phyloP scores from a whole-genome alignment of 2,329 filamentous ascomycete genomes.

The Colletotrichum somersetense region DNA sequence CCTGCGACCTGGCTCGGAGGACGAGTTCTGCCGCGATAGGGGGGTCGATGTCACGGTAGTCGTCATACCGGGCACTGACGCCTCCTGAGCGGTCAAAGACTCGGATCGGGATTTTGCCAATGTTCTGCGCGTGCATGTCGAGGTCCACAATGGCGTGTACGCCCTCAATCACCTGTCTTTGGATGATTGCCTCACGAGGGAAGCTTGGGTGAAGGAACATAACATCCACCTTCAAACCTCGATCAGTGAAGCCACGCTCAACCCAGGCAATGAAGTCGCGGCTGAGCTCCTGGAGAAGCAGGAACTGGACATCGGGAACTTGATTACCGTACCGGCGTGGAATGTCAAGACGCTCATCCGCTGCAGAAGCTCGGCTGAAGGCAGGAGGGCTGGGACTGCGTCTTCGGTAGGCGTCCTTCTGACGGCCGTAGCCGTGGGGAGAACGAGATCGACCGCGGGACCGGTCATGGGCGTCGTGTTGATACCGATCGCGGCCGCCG shows the following conservation, averaged over 20 bases:
- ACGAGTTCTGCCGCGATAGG: conserved; percentile 85
- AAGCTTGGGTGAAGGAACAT: conserved; percentile 84
- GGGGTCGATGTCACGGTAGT: conserved; percentile 87
- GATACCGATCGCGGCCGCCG: conserved; percentile 61
- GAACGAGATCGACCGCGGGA: conserved; percentile 77
- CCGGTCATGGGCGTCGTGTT: conserved; percentile 54
- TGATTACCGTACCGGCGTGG: conserved; percentile 79
- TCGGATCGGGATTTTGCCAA: conserved; percentile 82
- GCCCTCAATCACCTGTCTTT: conserved; percentile 88
- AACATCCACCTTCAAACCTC: conserved; percentile 80
- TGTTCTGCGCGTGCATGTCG: conserved; percentile 75
- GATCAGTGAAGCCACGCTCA: conserved; percentile 78
- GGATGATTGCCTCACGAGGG: conserved; percentile 77
- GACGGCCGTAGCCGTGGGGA: conserved; percentile 63
- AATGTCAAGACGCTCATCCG: conserved; percentile 74
- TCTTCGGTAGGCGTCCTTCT: conserved; percentile 69
- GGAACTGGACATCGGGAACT: conserved; percentile 90
- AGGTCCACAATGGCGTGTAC: conserved; percentile 88
- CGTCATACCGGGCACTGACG: conserved; percentile 82
- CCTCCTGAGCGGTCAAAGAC: conserved; percentile 86
- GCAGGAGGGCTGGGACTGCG: conserved; percentile 75
- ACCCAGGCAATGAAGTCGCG: conserved; percentile 87
- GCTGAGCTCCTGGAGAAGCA: conserved; percentile 82
- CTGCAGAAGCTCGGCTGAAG: conserved; percentile 62
- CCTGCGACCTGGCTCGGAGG: conserved; percentile 71